These are phyloP conservation scores for Cinchona pubescens DNA, from an alignment of 257 asterid genomes.

Conservation along the genomic window DNA sequence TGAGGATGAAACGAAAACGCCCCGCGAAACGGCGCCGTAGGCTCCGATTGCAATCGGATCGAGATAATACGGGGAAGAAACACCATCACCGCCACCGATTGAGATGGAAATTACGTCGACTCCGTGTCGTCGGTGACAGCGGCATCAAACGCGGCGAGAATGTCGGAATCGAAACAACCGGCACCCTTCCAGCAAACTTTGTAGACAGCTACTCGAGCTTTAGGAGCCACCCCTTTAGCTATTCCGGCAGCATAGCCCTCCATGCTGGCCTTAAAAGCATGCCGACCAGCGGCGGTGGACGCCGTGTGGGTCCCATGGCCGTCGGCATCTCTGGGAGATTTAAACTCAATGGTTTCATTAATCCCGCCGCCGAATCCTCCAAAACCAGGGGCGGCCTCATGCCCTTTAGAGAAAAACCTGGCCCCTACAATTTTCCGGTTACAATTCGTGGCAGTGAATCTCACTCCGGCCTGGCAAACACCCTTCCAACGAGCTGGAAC, in stretches of 20 bases:
- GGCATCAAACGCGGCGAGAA: conserved; percentile 86
- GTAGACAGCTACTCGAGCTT: conserved; percentile 82
- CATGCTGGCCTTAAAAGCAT: conserved; percentile 78
- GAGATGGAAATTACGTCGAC: conserved; percentile 93
- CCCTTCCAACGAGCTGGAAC: conserved; percentile 86
- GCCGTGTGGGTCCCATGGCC: conserved; percentile 99
- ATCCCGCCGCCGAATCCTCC: conserved; percentile 72
- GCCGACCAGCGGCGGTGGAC: conserved; percentile 93
- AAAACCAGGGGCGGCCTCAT: conserved; percentile 65
- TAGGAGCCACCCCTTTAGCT: conserved; percentile 97
- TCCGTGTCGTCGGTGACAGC: conserved; percentile 90
- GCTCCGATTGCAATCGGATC: conserved; percentile 98
- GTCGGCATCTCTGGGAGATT: conserved; percentile 89
- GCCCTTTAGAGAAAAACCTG: conserved; percentile 77
- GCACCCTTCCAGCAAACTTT: conserved; percentile 90
- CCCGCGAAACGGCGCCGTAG: conserved; percentile 93
- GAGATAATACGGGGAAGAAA: conserved; percentile 89
- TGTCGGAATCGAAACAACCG: conserved; percentile 97
- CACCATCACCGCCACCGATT: conserved; percentile 92
- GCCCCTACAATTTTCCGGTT: conserved; percentile 84
- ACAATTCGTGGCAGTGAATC: conserved; percentile 48
- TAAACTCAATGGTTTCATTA: conserved; percentile 73
- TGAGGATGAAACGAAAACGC: conserved; percentile 83
- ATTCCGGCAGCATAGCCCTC: conserved; percentile 89
- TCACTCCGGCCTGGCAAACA: conserved; percentile 54